Evolutionary conservation across 2,329 filamentous ascomycete genomes (phyloP), one percentile per base, ranked within the genome.

Genomic region (Talaromyces sp.): DNA sequence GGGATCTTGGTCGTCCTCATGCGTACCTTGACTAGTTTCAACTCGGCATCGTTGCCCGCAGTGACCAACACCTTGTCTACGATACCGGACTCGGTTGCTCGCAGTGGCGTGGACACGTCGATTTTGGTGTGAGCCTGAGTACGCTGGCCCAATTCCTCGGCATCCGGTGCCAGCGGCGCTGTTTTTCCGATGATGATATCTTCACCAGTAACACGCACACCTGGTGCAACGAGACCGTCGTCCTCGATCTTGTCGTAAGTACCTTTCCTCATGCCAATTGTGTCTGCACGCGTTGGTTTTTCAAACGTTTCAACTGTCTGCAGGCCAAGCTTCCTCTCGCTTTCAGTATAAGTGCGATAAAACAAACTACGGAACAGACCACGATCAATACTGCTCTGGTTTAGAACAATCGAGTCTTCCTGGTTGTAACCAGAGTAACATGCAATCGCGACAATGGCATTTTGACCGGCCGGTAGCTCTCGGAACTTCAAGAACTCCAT

Each of bases 331-430:
- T 91, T 89, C 83, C 98, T 98, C 79, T 99, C 95, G 66, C 92
- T 91, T 71, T 99, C 95, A 32, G 92, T 96, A 77, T 99, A 99
- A 11, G 93, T 92, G 67, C 96, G 88, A 85, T 96, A 99, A 82
- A 98, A 99, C 58, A 99, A 79, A 84, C 92, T 97, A 71, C 96
- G 86, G 88, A 99, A 99, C 4, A 99, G 83, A 64, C 95, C 95
- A 71, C 95, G 90, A 76, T 99, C 95, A 70, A 99, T 98, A 77
- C 92, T 96, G 79, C 92, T 97, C 80, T 99, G 95, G 77, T 99
- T 99, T 95, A 99, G 98, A 70, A 99, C 96, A 67, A 99, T 93
- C 67, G 95, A 99, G 86, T 99, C 95, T 91, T 99, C 95, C 75
- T 99, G 96, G 77, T 99, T 99, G 82, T 99, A 99, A 62, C 95